Base-by-base conservation (phyloP, 306 rosid species). In the Arachis stenosperma region DNA sequence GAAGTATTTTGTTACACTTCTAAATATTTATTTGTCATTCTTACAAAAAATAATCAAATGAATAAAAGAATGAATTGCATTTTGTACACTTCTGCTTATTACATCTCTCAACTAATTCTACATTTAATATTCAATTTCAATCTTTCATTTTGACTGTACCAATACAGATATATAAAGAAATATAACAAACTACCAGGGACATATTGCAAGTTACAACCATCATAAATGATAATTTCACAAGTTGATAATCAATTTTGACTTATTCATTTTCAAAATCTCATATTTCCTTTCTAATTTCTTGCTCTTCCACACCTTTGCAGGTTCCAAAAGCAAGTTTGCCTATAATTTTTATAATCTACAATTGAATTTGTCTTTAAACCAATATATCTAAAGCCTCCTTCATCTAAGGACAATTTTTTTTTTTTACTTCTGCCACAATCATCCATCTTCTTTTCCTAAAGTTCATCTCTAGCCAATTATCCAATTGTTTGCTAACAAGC, bases 381-480 rank as follows among this genome's bases (percentile, higher is more conserved):
- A 22, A 22, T 22, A 22, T 22, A 22, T 22, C 27, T 76, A 93
- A 82, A 73, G 98, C 97, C 58, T 88, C 97, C 66, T 78, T 90
- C 98, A 93, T 93, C 98, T 97, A 80, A 13, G 91, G 93, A 70
- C 98, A 93, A 29, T 76, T 84, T 85, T 90, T 84, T 85, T 90
- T 90, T 82, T 84, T 88, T 56, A 95, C 98, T 61, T 90, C 88
- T 42, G 76, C 86, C 70, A 88, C 89, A 69, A 80, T 79, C 88
- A 90, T 71, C 98, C 98, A 93, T 86, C 69, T 79, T 51, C 98
- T 73, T 82, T 78, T 74, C 14, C 97, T 63, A 42, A 67, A 13
- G 68, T 84, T 70, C 85, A 86, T 84, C 82, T 93, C 97, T 0
- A 96, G 97, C 98, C 98, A 93, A 17, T 39, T 11, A 29, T 93